Evolutionary conservation across 2,329 filamentous ascomycete species (phyloP), one percentile per base, ranked within the genome.

Genomic region (Diaporthe helianthi): DNA sequence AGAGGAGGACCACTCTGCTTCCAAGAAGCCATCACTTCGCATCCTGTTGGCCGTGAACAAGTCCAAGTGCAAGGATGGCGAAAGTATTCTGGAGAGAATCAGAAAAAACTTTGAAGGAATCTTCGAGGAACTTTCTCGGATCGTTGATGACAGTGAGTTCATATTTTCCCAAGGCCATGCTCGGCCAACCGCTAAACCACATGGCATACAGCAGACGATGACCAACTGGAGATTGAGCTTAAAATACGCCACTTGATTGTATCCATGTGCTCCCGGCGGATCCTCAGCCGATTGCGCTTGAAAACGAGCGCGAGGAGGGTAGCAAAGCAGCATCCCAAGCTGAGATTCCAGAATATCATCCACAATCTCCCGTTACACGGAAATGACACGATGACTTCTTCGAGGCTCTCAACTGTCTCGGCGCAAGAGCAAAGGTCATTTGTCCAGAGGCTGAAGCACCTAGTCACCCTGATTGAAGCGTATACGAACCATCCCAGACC

Each of bases 391-490:
- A 31, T 2, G 13, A 31, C 2, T 4, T 17, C 29, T 5, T n/a
- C 26, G 1, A 19, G 19, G 1, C 4, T 1, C 7, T 15, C 2
- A 1, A 12, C 2, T 0, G 26, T 52, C 1, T 52, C 49, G 1
- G 6, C 2, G 2, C 6, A 19, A 7, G 24, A 31, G 15, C 1
- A 2, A 31, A 15, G 1, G 0, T 4, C 31, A 3, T 52, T 52
- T n/a, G 7, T 31, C 10, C 3, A 52, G 15, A 19, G 49, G 49
- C 13, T 15, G 15, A 52, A 10, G 15, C 26, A 52, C 3, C 9
- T 52, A 1, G 3, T 52, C 2, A 0, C 1, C 1, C 49, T 52
- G 5, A 52, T 52, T 10, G 24, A 52, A 6, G 5, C 5, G 9
- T 52, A 15, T 6, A 29, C 13, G 2, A 31, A 52, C 15, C 49